Conservation (phyloP, 2,329 filamentous ascomycete genomes). For the Colletotrichum lini region DNA sequence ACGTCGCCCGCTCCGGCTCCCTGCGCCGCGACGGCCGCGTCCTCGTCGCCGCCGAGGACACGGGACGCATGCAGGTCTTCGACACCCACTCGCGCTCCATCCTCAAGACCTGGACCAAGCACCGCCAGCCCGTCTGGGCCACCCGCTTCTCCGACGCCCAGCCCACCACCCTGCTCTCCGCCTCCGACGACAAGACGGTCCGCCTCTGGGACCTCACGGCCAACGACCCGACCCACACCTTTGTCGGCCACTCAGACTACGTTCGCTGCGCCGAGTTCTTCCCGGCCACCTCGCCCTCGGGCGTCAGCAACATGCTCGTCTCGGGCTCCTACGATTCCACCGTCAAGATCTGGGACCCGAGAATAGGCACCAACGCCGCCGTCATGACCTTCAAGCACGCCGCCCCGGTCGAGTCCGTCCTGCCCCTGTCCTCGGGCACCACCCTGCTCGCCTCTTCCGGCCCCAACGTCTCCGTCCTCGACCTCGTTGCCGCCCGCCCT, state of each 20-base stretch:
- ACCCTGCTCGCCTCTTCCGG: constrained; percentile 88
- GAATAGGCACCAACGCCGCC: constrained; percentile 73
- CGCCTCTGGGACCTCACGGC: constrained; percentile 93
- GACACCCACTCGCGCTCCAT: constrained; percentile 91
- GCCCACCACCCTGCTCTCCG: constrained; percentile 88
- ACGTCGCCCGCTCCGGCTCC: constrained; percentile 90
- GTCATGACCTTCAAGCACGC: constrained; percentile 97
- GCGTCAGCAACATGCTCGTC: constrained; percentile 81
- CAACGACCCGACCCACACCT: constrained; percentile 81
- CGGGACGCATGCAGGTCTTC: constrained; percentile 94
- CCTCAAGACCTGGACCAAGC: constrained; percentile 93
- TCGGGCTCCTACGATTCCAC: constrained; percentile 97
- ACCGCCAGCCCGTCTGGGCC: constrained; percentile 94
- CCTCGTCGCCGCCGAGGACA: constrained; percentile 91
- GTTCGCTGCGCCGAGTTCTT: constrained; percentile 91
- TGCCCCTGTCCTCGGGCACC: constrained; percentile 88
- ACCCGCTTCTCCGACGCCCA: constrained; percentile 94
- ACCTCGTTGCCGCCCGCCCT: constrained; percentile 91
- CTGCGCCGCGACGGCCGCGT: constrained; percentile 91
- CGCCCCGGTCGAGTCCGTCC: constrained; percentile 89
- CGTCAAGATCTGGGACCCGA: constrained; percentile 92
- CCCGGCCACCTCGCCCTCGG: constrained; percentile 62
- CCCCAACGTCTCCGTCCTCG: constrained; percentile 90
- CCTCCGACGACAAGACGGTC: constrained; percentile 93
- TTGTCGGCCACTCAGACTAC: constrained; percentile 92